These are phyloP conservation scores for Plasmodium gonderi DNA, from an alignment of 169 alveolate genomes.

Conservation along the genomic window DNA sequence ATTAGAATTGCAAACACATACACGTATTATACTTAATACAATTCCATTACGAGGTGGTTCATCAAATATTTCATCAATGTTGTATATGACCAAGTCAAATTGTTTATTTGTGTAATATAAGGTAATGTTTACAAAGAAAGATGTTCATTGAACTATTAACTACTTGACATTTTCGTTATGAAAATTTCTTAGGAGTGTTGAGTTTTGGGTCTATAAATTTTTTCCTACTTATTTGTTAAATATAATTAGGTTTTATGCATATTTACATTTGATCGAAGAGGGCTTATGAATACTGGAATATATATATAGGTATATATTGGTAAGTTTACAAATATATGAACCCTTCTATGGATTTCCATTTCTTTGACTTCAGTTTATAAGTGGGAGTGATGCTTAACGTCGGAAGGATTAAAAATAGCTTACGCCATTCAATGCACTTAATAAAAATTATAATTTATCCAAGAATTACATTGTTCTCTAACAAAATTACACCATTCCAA, in stretches of 20 bases:
- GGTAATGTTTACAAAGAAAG: not conserved
- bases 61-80: not conserved
- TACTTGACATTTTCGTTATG: not conserved
- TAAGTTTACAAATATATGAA: too few relatives aligned
- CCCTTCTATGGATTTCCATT: not conserved
- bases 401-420: not conserved
- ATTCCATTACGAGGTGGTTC: not conserved
- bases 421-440: not conserved
- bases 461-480: slow-evolving; percentile 4
- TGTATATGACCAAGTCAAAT: not conserved
- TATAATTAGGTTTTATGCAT: not conserved
- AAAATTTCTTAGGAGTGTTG: not conserved
- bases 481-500: slow-evolving; percentile 3
- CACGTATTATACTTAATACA: not conserved
- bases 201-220: not conserved
- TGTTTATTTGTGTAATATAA: not conserved
- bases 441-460: not conserved
- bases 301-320: not conserved
- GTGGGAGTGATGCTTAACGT: not conserved
- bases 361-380: not conserved
- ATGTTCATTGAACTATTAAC: not conserved
- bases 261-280: not conserved
- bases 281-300: not conserved
- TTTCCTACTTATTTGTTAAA: not conserved
- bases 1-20: not conserved